These are phyloP conservation scores for Chloropicon primus DNA, from an alignment of 139 green algal genomes.

Conservation along the genomic window DNA sequence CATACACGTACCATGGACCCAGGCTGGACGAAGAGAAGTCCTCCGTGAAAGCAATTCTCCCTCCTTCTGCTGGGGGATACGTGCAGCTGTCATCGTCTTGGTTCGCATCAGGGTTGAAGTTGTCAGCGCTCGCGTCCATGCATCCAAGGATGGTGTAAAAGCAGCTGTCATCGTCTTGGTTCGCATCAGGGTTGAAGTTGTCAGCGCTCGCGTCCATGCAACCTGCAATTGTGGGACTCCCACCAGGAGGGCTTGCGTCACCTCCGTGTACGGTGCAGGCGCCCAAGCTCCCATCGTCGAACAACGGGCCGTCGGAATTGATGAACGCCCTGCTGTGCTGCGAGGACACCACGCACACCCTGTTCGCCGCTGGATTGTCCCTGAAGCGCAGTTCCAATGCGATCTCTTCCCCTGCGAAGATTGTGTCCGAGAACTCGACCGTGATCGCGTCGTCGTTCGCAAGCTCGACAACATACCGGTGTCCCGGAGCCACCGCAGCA, in stretches of 20 bases:
- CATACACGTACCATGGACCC: not conserved
- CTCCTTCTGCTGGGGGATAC: too few species aligned
- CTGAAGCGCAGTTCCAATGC: not conserved
- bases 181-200: too few species aligned
- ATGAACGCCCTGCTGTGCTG: not conserved
- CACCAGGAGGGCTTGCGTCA: too few species aligned
- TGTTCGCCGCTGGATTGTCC: not conserved
- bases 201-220: too few species aligned
- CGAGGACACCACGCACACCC: not conserved
- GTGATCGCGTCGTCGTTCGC: not conserved
- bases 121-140: not conserved
- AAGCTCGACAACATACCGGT: not conserved
- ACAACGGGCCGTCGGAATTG: not conserved
- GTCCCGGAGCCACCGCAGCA: not conserved
- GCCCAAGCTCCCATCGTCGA: not conserved
- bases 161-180: too few species aligned
- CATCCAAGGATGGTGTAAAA: not conserved
- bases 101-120: not conserved
- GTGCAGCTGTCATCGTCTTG: not conserved
- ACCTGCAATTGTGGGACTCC: too few species aligned
- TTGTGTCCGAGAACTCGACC: not conserved
- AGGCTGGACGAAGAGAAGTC: too few species aligned
- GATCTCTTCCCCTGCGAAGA: not conserved
- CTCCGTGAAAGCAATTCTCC: not conserved
- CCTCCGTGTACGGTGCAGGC: too few species aligned